Evolutionary conservation across 2,329 filamentous ascomycete species (phyloP), one percentile per base, ranked within the genome.

Genomic region (Fusarium sp.): DNA sequence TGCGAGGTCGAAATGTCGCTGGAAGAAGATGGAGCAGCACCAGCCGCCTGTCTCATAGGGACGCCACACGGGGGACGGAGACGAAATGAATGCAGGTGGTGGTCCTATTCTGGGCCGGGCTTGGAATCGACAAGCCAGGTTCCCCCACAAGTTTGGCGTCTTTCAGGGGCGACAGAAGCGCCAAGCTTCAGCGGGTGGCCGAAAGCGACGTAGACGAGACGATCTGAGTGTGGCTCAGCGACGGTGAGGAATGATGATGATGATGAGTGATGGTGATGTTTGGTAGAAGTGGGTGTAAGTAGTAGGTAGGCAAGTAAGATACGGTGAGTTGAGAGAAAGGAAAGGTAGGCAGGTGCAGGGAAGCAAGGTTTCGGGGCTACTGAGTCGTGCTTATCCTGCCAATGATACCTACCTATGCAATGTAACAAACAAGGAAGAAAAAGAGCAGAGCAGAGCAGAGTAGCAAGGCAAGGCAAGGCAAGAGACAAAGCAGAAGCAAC

Each of bases 11-110:
- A 67, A 62, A 63, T 61, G 67, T 67, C 65, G 58, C 49, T 59
- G 58, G 66, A 70, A 61, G 66, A 63, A 71, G 65, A 66, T 53
- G 55, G 50, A 65, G 56, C 41, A 64, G 47, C 54, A 56, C 59
- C 57, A 68, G 68, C 61, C 57, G 68, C 51, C 53, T 71, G 69
- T 71, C 69, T 70, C 66, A 69, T 61, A 69, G 60, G 53, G 52
- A 63, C 61, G 61, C 65, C 63, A 70, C 67, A 54, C 66, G 57
- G 68, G 56, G 37, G 35, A 36, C 33, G 15, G 33, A 54, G 68
- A 64, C 53, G 61, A 67, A 69, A 59, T 60, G 56, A 60, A 66
- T 65, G 65, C 53, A 65, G 56, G 65, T 60, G 61, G 52, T 33
- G 31, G 31, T 33, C 14, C 31, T 33, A n/a, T 33, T 6, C 13